Conservation (phyloP, 495 filamentous ascomycete genomes). For the Aspergillus incahuasiensis region DNA sequence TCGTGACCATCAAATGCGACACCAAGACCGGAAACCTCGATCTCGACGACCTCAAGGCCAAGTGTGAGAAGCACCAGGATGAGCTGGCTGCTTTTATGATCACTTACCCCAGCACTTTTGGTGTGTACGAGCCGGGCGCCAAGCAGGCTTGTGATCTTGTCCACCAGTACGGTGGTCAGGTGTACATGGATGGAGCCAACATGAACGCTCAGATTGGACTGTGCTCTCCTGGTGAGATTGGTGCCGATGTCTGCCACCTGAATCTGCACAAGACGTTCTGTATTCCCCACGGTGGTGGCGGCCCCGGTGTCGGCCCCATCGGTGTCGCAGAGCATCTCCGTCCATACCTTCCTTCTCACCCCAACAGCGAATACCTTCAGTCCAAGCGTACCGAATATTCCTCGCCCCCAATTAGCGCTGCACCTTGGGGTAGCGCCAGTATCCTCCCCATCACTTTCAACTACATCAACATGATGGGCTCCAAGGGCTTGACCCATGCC, state of each 20-base stretch:
- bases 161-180: conserved; percentile 84
- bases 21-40: conserved; percentile 86
- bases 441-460: conserved; percentile 97
- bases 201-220: conserved; percentile 99
- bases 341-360: conserved; percentile 74
- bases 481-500: conserved; percentile 82
- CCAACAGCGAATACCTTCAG: conserved; percentile 48
- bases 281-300: conserved; percentile 95
- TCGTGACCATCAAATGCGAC: conserved; percentile 91
- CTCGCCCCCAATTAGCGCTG: conserved; percentile 71
- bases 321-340: conserved; percentile 81
- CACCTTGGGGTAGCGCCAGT: conserved; percentile 86
- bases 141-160: conserved; percentile 84
- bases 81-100: conserved; percentile 96
- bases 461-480: conserved; percentile 97
- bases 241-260: conserved; percentile 95
- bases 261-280: conserved; percentile 99
- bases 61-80: conserved; percentile 81
- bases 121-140: conserved; percentile 89
- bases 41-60: conserved; percentile 75
- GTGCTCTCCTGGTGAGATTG: conserved; percentile 94
- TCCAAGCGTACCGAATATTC: conserved; percentile 57
- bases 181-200: conserved; percentile 99
- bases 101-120: conserved; percentile 96
- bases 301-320: conserved; percentile 92